A percentile compares a stretch with the other conserved stretches of the same genome.
phyloP scores from a whole-genome alignment of 1,284 basidiomycete species.

The Schizopora paradoxa region DNA sequence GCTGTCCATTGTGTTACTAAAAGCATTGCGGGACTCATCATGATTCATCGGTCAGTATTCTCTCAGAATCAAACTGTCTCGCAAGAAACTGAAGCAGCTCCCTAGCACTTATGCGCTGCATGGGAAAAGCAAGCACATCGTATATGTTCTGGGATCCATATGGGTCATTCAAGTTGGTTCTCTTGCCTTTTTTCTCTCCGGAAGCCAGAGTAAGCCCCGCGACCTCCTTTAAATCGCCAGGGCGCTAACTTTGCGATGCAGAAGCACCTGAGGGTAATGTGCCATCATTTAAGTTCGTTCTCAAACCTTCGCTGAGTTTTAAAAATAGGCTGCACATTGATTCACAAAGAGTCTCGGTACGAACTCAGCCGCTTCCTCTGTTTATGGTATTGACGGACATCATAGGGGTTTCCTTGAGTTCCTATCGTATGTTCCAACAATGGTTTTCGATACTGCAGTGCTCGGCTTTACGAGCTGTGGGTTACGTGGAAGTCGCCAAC shows the following conservation, averaged over 20 bases:
- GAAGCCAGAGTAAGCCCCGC: constrained; percentile 1
- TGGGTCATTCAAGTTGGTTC: constrained; percentile 10
- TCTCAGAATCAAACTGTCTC: neutral
- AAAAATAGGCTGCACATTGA: constrained; percentile 10
- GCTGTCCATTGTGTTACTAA: constrained; percentile 1
- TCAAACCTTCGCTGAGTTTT: neutral
- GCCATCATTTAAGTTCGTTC: neutral
- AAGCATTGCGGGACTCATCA: constrained; percentile 11
- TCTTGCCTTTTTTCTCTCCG: constrained; percentile 9
- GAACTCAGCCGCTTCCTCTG: too few species aligned
- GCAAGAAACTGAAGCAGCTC: neutral
- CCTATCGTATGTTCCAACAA: constrained; percentile 3
- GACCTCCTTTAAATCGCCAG: too few species aligned
- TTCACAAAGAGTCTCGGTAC: too few species aligned
- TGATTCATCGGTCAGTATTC: constrained; percentile 11
- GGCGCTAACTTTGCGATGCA: too few species aligned
- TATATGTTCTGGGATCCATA: constrained; percentile 4
- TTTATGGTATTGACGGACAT: too few species aligned
- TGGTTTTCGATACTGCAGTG: constrained; percentile 15
- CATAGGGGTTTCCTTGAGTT: neutral
- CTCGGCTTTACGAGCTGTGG: too few species aligned
- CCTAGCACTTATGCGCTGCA: constrained; percentile 16
- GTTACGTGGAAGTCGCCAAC: too few species aligned
- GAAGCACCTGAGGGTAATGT: too few species aligned
- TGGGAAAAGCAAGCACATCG: constrained; percentile 6